Percentiles rank a stretch among this genome's conserved stretches.
These are phyloP conservation scores for Solioccasus polychromus DNA, from an alignment of 768 basidiomycete genomes.

Conservation along the genomic window DNA sequence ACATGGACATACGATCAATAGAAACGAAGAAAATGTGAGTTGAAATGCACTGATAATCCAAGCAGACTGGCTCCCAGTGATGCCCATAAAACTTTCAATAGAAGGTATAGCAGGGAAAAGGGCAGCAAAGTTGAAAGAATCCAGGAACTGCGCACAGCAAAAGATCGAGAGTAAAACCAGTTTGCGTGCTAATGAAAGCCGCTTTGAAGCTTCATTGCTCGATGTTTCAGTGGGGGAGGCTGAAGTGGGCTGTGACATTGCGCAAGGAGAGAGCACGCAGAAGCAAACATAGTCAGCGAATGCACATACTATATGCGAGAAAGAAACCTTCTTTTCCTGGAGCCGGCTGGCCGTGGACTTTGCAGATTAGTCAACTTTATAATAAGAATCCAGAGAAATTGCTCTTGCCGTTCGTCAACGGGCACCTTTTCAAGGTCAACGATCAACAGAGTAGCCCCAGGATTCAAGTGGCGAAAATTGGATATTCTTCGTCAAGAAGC, in stretches of 20 bases:
- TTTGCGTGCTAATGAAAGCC: constrained; percentile 27
- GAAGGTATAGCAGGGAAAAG: constrained; percentile 39
- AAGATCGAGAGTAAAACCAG: constrained; percentile 33
- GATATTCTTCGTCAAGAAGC: no score
- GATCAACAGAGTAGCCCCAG: no score
- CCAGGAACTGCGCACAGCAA: constrained; percentile 44
- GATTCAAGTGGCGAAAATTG: no score
- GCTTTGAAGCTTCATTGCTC: constrained; percentile 1
- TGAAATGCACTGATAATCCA: constrained; percentile 46
- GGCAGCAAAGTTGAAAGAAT: constrained; percentile 42
- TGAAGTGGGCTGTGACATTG: constrained; percentile 10
- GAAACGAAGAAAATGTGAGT: constrained; percentile 45
- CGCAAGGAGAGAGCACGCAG: background rate
- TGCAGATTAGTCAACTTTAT: no score
- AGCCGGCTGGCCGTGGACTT: no score
- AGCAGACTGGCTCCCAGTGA: constrained; percentile 29
- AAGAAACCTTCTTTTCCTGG: no score
- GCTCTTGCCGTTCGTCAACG: no score
- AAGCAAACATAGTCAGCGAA: no score
- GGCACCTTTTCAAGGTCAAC: no score
- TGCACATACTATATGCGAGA: no score
- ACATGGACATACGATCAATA: constrained; percentile 19
- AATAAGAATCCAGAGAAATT: no score
- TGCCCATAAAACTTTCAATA: constrained; percentile 23
- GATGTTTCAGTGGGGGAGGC: background rate